Evolutionary conservation across 2,329 filamentous ascomycete species (phyloP), one percentile per base, ranked within the genome.

Genomic region (Colletotrichum magnum): DNA sequence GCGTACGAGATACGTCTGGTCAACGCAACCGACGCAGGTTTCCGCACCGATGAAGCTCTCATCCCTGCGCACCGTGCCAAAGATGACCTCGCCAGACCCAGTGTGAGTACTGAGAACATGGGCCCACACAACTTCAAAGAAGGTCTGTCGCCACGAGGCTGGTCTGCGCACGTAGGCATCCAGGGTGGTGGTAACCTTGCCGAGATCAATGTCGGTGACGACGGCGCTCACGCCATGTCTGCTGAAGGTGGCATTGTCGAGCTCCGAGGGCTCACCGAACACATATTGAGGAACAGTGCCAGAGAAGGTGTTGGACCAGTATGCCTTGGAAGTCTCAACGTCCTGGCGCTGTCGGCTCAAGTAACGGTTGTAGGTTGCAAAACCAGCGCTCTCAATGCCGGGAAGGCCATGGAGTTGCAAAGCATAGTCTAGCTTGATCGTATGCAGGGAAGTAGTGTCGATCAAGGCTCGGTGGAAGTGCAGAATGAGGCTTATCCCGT

Each of bases 121-220:
- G 9, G 59, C 59, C 59, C 59, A 63, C 6, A 54, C 18, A 12
- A 54, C 9, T 32, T 63, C 59, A n/a, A 63, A 56, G 24, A 63
- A 43, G 9, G 59, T 47, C 39, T 54, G 47, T 15, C 59, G 59
- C 32, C 32, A 36, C 7, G 32, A 36, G 32, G 32, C 32, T 12
- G 7, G 32, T 36, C 32, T 36, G 2, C 9, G 32, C 32, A 10
- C 3, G 32, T 36, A 36, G 7, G 32, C 32, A 12, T 36, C 32
- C 32, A 36, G 32, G 32, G 7, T 36, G 32, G 32, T 10, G 32
- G 18, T 18, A 18, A 36, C 2, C 32, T 36, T 36, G 32, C 32
- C 32, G 32, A 36, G 32, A 6, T 36, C 32, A 10, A 36, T 6
- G 9, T 6, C 3, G 9, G 32, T 36, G 7, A 36, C 32, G 9